Evolutionary conservation across 2,329 filamentous ascomycete genomes (phyloP), one percentile per base, ranked within the genome.

Genomic region (Cyphellophora attinorum): DNA sequence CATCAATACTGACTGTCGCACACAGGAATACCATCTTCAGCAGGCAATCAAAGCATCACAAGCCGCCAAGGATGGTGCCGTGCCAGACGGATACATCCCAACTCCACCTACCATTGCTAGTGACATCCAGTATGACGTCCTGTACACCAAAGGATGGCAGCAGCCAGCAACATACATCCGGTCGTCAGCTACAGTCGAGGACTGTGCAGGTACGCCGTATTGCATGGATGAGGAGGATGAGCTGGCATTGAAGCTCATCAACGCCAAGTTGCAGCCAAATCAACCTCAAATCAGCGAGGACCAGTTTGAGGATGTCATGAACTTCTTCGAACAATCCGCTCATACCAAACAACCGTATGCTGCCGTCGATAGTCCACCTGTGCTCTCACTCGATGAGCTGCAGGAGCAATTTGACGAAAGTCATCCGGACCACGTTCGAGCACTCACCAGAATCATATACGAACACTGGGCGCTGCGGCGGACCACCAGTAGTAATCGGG

Each of bases 111-210:
- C 74, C 43, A 64, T 72, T 45, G 61, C 67, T 51, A 74, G 72
- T 59, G 67, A 64, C 46, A 67, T 89, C 60, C 75, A 85, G 61
- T 98, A 95, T 79, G 85, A 93, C 60, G 75, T 81, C 52, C 74
- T 95, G 50, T 96, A 96, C 57, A 75, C 81, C 32, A 76, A 74
- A 46, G 67, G 69, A 38, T 95, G 89, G 62, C 74, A 79, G 52
- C 81, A 93, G 59, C 86, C 91, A 34, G 78, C 80, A 42, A 91
- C 88, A 42, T 96, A 96, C 62, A 94, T 98, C 57, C 85, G 89
- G 46, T 96, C 93, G 65, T 96, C 91, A 45, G 89, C 93, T 48
- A 98, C 91, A 3, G 89, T 98, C 42, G 91, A 98, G 63, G 91
- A 98, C 61, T 93, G 82, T 51, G 81, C 85, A 53, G 83, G 84